Evolutionary conservation across 495 filamentous ascomycete genomes (phyloP).

Genomic region (Aspergillus bertholletiae): DNA sequence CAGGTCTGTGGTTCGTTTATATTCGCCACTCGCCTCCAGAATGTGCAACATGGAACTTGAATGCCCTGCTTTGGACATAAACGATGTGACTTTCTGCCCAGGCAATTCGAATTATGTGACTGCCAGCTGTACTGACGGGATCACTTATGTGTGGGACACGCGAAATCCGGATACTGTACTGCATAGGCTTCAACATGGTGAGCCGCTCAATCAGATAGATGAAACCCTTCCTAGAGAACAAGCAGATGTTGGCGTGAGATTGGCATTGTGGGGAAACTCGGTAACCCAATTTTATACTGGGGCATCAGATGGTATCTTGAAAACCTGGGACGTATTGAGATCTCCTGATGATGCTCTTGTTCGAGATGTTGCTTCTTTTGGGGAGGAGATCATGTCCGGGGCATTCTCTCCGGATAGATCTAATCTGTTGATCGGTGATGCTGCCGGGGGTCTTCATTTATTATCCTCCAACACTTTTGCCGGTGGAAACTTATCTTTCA

Average conservation of each 20-base stretch:
- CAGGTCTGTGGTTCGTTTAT: constrained; percentile 51
- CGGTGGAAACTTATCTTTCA: constrained; percentile 17
- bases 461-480: constrained; percentile 45
- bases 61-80: constrained; percentile 81
- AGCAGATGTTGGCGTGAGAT: constrained; percentile 77
- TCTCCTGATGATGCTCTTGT: constrained; percentile 59
- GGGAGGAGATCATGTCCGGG: constrained; percentile 54
- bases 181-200: constrained; percentile 66
- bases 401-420: constrained; percentile 70
- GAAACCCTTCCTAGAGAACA: constrained; percentile 55
- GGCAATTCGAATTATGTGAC: constrained; percentile 59
- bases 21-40: constrained; percentile 34
- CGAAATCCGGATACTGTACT: constrained; percentile 55
- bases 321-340: constrained; percentile 75
- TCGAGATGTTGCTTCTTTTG: constrained; percentile 49
- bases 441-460: constrained; percentile 67
- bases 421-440: constrained; percentile 72
- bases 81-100: constrained; percentile 63
- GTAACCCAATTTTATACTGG: constrained; percentile 80
- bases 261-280: constrained; percentile 72
- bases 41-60: constrained; percentile 45
- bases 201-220: constrained; percentile 59
- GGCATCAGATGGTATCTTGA: constrained; percentile 81
- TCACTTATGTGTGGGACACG: constrained; percentile 81
- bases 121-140: constrained; percentile 80